These are phyloP conservation scores for Takakia lepidozioides DNA, from an alignment of 225 moss, liverwort and hornwort species.

Conservation along the genomic window DNA sequence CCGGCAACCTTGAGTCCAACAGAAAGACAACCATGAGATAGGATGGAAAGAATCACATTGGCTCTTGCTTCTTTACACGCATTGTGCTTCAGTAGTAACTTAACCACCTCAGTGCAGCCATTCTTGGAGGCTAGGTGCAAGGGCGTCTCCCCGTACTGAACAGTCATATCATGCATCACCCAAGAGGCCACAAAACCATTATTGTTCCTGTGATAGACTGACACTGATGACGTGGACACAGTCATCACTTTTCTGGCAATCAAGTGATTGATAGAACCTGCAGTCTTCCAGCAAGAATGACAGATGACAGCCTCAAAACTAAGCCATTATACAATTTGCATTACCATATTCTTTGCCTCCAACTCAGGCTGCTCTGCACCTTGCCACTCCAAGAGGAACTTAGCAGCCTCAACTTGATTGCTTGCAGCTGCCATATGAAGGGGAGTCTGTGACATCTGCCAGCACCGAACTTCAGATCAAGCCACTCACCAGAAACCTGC, in stretches of 20 bases:
- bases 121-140: conserved; percentile 43
- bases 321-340: not conserved
- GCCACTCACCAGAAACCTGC: too few relatives aligned
- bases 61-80: conserved; percentile 41
- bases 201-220: too few relatives aligned
- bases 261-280: not conserved
- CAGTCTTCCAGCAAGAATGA: not conserved
- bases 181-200: not conserved
- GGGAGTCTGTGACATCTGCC: conserved; percentile 36
- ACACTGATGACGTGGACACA: too few relatives aligned
- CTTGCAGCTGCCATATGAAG: conserved; percentile 41
- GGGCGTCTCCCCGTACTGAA: conserved; percentile 47
- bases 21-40: not conserved
- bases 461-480: too few relatives aligned
- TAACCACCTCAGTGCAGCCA: conserved; percentile 29
- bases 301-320: not conserved
- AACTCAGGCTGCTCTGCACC: conserved; percentile 28
- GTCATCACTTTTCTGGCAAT: not conserved
- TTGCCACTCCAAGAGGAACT: conserved; percentile 31
- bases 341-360: conserved; percentile 36
- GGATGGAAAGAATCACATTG: conserved; percentile 16
- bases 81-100: conserved; percentile 25
- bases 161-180: not conserved
- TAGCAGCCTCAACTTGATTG: conserved; percentile 24
- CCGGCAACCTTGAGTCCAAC: too few relatives aligned